These are phyloP conservation scores for Penicillium odoratum DNA, from an alignment of 495 filamentous ascomycete genomes.

Conservation along the genomic window DNA sequence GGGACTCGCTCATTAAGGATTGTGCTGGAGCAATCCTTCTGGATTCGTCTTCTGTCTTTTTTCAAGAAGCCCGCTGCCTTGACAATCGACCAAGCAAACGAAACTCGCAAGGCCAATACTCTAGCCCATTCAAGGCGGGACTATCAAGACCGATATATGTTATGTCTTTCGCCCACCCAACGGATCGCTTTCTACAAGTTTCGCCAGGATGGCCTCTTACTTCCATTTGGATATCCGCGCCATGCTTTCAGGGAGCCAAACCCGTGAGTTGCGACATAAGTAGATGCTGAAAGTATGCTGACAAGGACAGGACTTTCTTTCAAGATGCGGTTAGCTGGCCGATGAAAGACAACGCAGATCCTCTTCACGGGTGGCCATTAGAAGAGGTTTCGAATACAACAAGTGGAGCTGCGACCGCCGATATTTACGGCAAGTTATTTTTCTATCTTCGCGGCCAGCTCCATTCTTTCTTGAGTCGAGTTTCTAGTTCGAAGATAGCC, in stretches of 20 bases:
- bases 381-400: conserved; percentile 20
- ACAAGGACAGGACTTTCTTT: neutral
- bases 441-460: conserved; percentile 16
- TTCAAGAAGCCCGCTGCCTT: neutral
- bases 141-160: neutral
- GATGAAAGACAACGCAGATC: neutral
- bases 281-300: neutral
- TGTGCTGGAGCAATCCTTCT: neutral
- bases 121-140: neutral
- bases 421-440: conserved; percentile 35
- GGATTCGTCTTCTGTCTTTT: neutral
- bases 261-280: conserved; percentile 21
- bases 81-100: neutral
- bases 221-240: conserved; percentile 35
- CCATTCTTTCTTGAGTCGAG: neutral
- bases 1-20: neutral
- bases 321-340: neutral
- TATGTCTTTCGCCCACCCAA: neutral
- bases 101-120: neutral
- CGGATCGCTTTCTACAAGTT: conserved; percentile 28
- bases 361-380: neutral
- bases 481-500: neutral
- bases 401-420: conserved; percentile 18
- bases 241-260: conserved; percentile 27
- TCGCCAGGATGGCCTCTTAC: conserved; percentile 33